phyloP scores from a whole-genome alignment of 768 basidiomycete genomes.

The Russula earlei region DNA sequence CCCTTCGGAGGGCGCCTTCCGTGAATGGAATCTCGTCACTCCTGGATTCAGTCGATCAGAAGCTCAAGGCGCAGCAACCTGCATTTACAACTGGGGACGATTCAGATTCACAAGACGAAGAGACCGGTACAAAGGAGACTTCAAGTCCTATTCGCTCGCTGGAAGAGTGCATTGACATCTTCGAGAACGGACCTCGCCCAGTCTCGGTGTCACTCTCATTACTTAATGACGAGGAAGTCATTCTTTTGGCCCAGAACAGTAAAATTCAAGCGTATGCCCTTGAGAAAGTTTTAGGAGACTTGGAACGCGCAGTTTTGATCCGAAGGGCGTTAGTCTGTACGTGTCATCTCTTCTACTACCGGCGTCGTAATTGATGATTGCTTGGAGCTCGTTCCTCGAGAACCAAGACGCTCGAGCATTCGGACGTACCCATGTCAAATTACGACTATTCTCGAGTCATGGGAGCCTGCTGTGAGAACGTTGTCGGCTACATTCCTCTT shows the following conservation, averaged over 20 bases:
- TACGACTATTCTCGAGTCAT: conserved; percentile 94
- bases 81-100: conserved; percentile 20
- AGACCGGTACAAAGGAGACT: conserved; percentile 13
- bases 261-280: conserved; percentile 93
- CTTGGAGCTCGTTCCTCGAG: conserved; percentile 67
- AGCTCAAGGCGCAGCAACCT: conserved; percentile 33
- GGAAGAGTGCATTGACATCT: conserved; percentile 72
- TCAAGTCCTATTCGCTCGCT: conserved; percentile 38
- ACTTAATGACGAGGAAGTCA: conserved; percentile 87
- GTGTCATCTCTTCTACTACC: conserved; percentile 26
- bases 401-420: conserved; percentile 76
- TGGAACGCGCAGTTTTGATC: conserved; percentile 79
- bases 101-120: conserved; percentile 21
- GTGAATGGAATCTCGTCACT: conserved; percentile 34
- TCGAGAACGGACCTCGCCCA: conserved; percentile 62
- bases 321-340: conserved; percentile 85
- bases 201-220: conserved; percentile 45
- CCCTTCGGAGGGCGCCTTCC: conserved; percentile 12
- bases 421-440: conserved; percentile 68
- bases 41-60: conserved; percentile 47
- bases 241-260: conserved; percentile 77
- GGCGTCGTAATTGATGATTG: conserved; percentile 3
- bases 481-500: conserved; percentile 92
- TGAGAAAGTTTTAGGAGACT: conserved; percentile 87
- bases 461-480: conserved; percentile 98